Percentiles rank a stretch among this genome's conserved stretches.
These are phyloP conservation scores for Ophiostoma pallidulum DNA, from an alignment of 2,329 filamentous ascomycete genomes.

Conservation along the genomic window DNA sequence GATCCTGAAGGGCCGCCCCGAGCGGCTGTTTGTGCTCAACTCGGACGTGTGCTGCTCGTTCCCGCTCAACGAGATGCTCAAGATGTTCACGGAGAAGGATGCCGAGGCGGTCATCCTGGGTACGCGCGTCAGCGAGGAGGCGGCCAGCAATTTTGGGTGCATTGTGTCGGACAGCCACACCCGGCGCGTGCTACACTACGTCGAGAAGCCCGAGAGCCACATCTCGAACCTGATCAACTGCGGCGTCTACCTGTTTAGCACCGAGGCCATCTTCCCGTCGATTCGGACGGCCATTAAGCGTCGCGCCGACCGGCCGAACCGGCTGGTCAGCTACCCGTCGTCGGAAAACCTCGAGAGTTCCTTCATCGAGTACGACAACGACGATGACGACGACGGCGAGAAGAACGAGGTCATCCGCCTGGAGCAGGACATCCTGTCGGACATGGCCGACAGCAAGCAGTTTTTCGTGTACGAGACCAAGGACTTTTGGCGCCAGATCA, in stretches of 20 bases:
- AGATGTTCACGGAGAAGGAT: constrained; percentile 86
- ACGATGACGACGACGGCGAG: constrained; percentile 66
- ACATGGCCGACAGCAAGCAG: constrained; percentile 92
- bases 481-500: constrained; percentile 99
- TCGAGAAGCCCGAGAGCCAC: constrained; percentile 96
- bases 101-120: constrained; percentile 95
- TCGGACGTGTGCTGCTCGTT: constrained; percentile 99
- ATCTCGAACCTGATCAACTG: constrained; percentile 99
- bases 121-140: constrained; percentile 81
- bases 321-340: constrained; percentile 88
- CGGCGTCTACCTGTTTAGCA: constrained; percentile 94
- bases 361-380: constrained; percentile 42
- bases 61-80: constrained; percentile 90
- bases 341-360: constrained; percentile 79
- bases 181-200: constrained; percentile 93
- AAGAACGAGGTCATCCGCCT: constrained; percentile 84
- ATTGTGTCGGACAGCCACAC: constrained; percentile 92
- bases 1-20: constrained; percentile 89
- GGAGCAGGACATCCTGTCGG: constrained; percentile 92
- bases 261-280: constrained; percentile 91
- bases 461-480: constrained; percentile 98
- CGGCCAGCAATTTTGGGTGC: constrained; percentile 93
- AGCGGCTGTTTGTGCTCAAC: constrained; percentile 95
- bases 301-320: constrained; percentile 72
- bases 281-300: constrained; percentile 94